Evolutionary conservation across 768 basidiomycete genomes (phyloP).

Genomic region (Boletellus sp.): DNA sequence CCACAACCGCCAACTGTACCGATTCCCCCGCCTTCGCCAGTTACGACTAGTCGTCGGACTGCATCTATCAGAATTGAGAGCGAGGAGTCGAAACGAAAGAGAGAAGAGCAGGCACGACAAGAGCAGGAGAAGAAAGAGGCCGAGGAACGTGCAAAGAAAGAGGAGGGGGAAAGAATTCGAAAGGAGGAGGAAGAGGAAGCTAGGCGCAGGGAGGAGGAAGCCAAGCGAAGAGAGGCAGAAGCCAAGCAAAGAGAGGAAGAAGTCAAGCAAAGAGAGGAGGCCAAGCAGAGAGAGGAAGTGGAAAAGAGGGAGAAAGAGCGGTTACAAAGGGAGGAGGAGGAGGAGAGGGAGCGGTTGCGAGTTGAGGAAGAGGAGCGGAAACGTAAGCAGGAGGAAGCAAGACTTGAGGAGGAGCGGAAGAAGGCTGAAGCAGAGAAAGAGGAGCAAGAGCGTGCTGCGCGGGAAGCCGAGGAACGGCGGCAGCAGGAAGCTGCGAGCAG

Average conservation of each 20-base stretch:
- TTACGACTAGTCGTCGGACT: conserved; percentile 25
- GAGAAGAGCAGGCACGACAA: conserved; percentile 42
- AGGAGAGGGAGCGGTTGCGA: conserved; percentile 35
- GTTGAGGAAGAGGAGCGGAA: conserved; percentile 35
- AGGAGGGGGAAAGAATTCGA: conserved; percentile 35
- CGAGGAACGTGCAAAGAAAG: conserved; percentile 35
- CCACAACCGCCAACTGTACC: conserved; percentile 39
- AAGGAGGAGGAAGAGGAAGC: conserved; percentile 45
- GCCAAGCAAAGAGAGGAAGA: conserved; percentile 39
- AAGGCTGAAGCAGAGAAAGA: conserved; percentile 36
- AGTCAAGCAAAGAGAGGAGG: conserved; percentile 40
- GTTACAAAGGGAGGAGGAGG: conserved; percentile 35
- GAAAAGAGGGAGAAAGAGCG: conserved; percentile 42
- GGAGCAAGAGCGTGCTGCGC: conserved; percentile 40
- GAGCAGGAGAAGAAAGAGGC: conserved; percentile 38
- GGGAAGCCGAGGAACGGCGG: conserved; percentile 31
- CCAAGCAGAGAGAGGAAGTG: no score
- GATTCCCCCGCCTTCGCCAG: conserved; percentile 36
- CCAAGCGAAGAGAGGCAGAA: conserved; percentile 42
- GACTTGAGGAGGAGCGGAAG: conserved; percentile 30
- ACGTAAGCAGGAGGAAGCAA: conserved; percentile 23
- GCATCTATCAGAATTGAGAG: conserved; percentile 61
- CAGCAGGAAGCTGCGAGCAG: conserved; percentile 18
- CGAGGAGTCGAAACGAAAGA: conserved; percentile 50
- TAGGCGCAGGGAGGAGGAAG: conserved; percentile 39